Percentiles rank a stretch among this genome's conserved stretches.
phyloP scores from a whole-genome alignment of 306 rosid genomes.

The Casuarina equisetifolia region DNA sequence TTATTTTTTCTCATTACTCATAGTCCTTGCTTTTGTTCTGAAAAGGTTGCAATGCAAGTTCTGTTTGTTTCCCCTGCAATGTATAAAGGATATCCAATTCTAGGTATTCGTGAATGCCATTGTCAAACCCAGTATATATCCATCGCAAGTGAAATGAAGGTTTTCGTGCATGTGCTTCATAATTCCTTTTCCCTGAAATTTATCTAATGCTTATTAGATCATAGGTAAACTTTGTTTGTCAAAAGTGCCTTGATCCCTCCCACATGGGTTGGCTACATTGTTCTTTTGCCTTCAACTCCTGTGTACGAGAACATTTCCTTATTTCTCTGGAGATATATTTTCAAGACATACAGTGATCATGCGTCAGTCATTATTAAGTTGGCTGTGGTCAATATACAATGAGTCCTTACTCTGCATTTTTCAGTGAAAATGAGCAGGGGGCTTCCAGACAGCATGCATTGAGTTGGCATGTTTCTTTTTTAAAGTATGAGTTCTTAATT shows the following conservation, averaged over 20 bases:
- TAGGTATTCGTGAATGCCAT: neutral
- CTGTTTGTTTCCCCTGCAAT: neutral
- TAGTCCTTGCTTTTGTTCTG: neutral
- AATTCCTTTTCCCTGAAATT: neutral
- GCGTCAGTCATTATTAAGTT: neutral
- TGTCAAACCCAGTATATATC: neutral
- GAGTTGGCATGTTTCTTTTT: constrained; percentile 88
- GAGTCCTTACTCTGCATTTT: constrained; percentile 22
- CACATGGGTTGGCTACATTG: neutral
- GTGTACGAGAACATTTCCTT: neutral
- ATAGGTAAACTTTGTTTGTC: neutral
- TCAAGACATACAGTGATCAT: neutral
- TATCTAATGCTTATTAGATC: neutral
- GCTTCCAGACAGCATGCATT: constrained; percentile 58
- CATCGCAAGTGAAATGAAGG: neutral
- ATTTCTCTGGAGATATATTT: neutral
- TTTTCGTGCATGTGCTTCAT: neutral
- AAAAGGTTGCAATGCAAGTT: neutral
- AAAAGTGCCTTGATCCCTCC: neutral
- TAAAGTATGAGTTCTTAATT: constrained; percentile 58
- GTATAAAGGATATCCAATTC: neutral
- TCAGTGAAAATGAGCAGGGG: constrained; percentile 67
- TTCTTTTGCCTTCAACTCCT: neutral
- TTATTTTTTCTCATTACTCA: neutral
- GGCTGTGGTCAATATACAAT: neutral